Evolutionary conservation across 176 grass and related monocot genomes (phyloP), one percentile per base, ranked within the genome.

Genomic region (Oryza officinalis): DNA sequence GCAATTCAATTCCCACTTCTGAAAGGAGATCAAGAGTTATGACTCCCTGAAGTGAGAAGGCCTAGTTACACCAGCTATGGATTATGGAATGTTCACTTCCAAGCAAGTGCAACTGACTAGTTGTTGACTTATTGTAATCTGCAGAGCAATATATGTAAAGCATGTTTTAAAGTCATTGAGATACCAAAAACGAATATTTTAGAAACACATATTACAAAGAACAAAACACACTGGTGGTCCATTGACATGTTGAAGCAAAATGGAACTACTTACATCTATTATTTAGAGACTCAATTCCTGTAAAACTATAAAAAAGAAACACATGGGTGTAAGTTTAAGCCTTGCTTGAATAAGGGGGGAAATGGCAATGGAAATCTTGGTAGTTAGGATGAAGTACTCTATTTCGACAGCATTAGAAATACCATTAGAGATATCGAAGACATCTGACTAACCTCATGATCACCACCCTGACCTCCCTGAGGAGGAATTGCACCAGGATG

Each of bases 401-500:
- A 72, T 43, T 33, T 63, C 64, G 13, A 63, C 18, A 63, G 57
- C 15, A 83, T 26, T 63, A 41, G 27, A 85, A 63, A 45, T 61
- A 12, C 12, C 52, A 72, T 32, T 25, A 52, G 18, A 26, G 35
- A 66, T 13, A 63, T 23, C 14, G 71, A 47, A 22, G 22, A 33
- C 37, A 79, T 71, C 37, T 72, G 49, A 86, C 89, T 86, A 50
- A 98, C 96, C 96, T 92, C 87, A 60, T 98, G 96, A 87, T 98
- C 96, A 65, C 96, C 96, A 67, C 96, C 96, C 80, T 98, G 96
- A 18, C 96, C 96, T 80, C 96, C 96, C 33, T 90, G 26, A 84
- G 80, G 81, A 69, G 96, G 96, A 88, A 98, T 98, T n/a, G 59
- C 81, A 72, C 96, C 96, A 83, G 96, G 96, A 84, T 98, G 93